Evolutionary conservation across 306 rosid genomes (phyloP), one percentile per base, ranked within the genome.

Genomic region (Spatholobus suberectus): DNA sequence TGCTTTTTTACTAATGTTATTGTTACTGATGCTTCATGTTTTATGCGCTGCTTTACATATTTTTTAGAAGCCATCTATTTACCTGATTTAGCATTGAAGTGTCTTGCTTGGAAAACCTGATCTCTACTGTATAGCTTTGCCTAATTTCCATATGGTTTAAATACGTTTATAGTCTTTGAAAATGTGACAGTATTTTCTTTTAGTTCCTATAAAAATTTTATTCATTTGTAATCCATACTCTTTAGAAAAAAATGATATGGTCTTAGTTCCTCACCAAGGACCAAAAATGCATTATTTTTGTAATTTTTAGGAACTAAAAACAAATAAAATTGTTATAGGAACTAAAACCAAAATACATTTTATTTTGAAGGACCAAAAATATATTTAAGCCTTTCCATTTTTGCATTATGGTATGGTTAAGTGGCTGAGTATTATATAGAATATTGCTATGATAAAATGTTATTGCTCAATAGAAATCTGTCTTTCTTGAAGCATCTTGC

Each of bases 61-160:
- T 44, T 66, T 40, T 74, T 37, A 0, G 20, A 65, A 52, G 61
- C 35, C 34, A 73, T 29, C 1, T 73, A 54, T 74, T 21, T 79
- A 59, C 44, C 26, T 44, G 69, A 58, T 82, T 82, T 78, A n/a
- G 47, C 62, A 32, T 73, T 73, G 37, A 47, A 40, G 29, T 51
- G 46, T 59, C 20, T 73, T 67, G 55, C 54, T 74, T 9, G 41
- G 76, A 43, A 76, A 76, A 76, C 69, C 52, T 75, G 78, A 43
- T 68, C 68, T 75, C 68, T 32, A 40, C 14, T 37, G 43, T 62
- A 15, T 65, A 70, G 75, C 51, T 57, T 58, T 62, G 43, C 62
- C 23, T 69, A 4, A 24, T 69, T 75, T 76, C 20, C 40, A 37
- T 80, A 61, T 74, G 29, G 23, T 44, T 32, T 63, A 63, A 63